A percentile compares a stretch with the other conserved stretches of the same genome.
phyloP scores from a whole-genome alignment of 345 rosid genomes.

The Eucalyptus cloeziana region DNA sequence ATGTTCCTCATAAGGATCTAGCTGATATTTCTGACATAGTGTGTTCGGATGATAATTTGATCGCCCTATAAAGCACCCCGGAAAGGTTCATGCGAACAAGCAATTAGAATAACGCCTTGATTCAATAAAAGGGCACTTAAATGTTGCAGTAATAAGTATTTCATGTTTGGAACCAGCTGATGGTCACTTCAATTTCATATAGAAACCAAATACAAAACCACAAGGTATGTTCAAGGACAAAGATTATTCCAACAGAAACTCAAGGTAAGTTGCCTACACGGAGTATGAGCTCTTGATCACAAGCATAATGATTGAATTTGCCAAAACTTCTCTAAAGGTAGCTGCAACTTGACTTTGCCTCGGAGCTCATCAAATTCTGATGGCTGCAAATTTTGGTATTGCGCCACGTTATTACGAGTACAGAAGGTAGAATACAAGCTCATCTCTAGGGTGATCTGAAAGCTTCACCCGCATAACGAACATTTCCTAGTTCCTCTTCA shows the following conservation, averaged over 20 bases:
- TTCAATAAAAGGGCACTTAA: not conserved
- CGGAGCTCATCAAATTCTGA: not conserved
- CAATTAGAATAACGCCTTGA: not conserved
- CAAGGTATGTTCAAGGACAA: not conserved
- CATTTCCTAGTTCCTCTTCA: conserved; percentile 90
- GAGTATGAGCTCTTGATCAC: not conserved
- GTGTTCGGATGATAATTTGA: not conserved
- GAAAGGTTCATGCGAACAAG: not conserved
- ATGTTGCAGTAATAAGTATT: not conserved
- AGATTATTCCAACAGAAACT: not conserved
- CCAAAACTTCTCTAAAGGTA: not conserved
- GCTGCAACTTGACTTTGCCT: not conserved
- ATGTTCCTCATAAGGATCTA: not conserved
- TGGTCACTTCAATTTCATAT: not conserved
- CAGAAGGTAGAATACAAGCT: not conserved
- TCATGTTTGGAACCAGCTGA: not conserved
- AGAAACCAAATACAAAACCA: not conserved
- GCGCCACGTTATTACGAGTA: not conserved
- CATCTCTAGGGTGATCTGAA: conserved; percentile 68
- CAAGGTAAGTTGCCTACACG: not conserved
- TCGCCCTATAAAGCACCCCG: not conserved
- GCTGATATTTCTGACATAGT: not conserved
- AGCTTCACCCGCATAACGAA: conserved; percentile 72
- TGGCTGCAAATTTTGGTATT: not conserved
- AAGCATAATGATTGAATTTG: not conserved